Conservation (phyloP, 345 rosid genomes). For the Citropsis articulata region DNA sequence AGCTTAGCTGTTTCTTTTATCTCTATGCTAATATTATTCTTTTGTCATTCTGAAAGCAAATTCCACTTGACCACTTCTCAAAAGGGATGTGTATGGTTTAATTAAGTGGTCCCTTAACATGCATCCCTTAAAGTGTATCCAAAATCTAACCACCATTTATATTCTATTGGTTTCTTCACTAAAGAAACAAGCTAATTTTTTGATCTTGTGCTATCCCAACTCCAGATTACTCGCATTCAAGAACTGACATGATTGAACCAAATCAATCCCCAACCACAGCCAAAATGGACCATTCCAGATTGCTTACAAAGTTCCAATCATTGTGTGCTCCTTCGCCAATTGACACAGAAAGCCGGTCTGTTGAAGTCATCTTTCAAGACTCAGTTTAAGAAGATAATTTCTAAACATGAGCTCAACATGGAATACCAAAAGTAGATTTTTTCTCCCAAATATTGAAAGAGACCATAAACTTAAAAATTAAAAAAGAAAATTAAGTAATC, state of each 20-base stretch:
- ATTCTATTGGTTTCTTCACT: not conserved
- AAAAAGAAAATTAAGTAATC: no score
- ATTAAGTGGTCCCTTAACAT: slow-evolving; percentile 16
- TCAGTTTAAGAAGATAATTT: no score
- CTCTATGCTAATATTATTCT: slow-evolving; percentile 8
- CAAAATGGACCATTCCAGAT: slow-evolving; percentile 1
- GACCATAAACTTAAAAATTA: no score
- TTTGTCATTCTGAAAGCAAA: slow-evolving; percentile 22
- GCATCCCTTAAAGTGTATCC: slow-evolving; percentile 19
- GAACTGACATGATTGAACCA: slow-evolving; percentile 24
- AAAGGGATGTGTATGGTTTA: not conserved
- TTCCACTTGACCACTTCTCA: not conserved
- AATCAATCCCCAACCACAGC: slow-evolving; percentile 28
- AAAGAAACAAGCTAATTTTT: slow-evolving; percentile 22
- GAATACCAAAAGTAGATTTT: no score
- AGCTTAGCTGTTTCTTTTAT: slow-evolving; percentile 35
- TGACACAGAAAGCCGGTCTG: no score
- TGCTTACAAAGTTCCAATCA: slow-evolving; percentile 7
- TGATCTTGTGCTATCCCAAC: slow-evolving; percentile 17
- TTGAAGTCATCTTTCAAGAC: no score
- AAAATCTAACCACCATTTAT: slow-evolving; percentile 23
- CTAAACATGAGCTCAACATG: no score
- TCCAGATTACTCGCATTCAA: slow-evolving; percentile 7
- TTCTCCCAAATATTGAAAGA: no score
- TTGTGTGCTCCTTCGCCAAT: no score